These are phyloP conservation scores for Adansonia madagascariensis DNA, from an alignment of 441 rosid genomes.

Conservation along the genomic window DNA sequence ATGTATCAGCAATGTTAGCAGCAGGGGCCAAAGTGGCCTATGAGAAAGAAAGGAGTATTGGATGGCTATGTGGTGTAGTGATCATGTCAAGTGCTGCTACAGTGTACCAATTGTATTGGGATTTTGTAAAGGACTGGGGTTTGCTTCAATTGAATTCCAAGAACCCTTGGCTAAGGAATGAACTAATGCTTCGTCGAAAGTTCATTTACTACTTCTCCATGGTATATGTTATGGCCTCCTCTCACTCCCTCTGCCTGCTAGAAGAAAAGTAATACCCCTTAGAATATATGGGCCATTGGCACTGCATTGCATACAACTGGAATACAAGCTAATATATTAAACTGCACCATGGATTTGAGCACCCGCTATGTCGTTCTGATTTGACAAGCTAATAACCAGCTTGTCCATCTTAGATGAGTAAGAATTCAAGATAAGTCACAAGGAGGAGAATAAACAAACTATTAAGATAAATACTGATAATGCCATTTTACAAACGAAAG, in stretches of 20 bases:
- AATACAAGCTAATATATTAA: slow-evolving; percentile 13
- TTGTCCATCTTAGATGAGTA: slow-evolving; percentile 13
- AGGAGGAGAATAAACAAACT: slow-evolving; percentile 38
- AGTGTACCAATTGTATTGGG: slow-evolving; percentile 97
- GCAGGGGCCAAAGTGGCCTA: slow-evolving; percentile 96
- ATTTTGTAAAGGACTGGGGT: slow-evolving; percentile 98
- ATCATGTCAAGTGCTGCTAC: slow-evolving; percentile 86
- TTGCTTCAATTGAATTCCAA: slow-evolving; percentile 84
- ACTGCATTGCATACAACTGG: background rate
- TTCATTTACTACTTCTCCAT: slow-evolving; percentile 89
- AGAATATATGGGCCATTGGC: background rate
- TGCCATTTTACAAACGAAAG: slow-evolving; percentile 14
- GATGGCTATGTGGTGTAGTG: slow-evolving; percentile 83
- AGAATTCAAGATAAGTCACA: slow-evolving; percentile 25
- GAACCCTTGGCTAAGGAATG: slow-evolving; percentile 98
- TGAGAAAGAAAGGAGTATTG: slow-evolving; percentile 70
- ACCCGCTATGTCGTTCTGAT: slow-evolving; percentile 20
- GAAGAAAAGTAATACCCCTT: background rate
- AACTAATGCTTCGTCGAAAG: slow-evolving; percentile 87
- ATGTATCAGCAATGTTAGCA: slow-evolving; percentile 97
- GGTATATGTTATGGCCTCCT: slow-evolving; percentile 50
- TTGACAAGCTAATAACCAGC: slow-evolving; percentile 23
- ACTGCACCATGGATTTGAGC: background rate
- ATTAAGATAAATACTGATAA: slow-evolving; percentile 18
- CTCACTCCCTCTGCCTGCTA: background rate